Conservation (phyloP, 148 eudicot species). For the Nepenthes gracilis region DNA sequence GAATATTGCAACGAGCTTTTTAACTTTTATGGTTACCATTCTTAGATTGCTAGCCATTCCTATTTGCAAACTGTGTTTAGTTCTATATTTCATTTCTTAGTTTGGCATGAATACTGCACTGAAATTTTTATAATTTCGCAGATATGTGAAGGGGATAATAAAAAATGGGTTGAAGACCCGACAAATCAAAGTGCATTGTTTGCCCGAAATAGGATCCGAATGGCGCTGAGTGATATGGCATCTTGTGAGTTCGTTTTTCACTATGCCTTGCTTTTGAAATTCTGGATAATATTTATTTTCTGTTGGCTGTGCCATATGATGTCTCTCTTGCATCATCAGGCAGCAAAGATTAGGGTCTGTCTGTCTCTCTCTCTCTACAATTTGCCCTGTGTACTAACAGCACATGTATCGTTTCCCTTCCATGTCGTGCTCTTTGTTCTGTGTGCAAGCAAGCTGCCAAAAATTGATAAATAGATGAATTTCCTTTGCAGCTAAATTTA, state of each 20-base stretch:
- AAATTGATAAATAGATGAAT: background rate
- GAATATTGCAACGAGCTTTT: no score
- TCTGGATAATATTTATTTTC: background rate
- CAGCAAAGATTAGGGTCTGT: background rate
- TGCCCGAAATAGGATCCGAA: conserved; percentile 82
- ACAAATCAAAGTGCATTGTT: conserved; percentile 56
- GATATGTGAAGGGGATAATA: conserved; percentile 62
- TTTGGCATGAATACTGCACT: conserved; percentile 2
- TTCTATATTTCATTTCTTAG: background rate
- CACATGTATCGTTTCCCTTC: background rate
- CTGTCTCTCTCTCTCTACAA: background rate
- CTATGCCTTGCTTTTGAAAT: background rate
- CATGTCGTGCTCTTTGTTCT: background rate
- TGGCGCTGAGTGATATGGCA: conserved; percentile 30
- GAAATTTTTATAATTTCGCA: conserved; percentile 15
- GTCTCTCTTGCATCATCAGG: background rate
- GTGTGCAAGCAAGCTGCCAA: background rate
- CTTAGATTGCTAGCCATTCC: no score
- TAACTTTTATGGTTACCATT: no score
- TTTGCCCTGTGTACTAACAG: no score
- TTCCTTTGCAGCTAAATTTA: conserved; percentile 50
- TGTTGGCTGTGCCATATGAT: background rate
- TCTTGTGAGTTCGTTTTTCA: conserved; percentile 26
- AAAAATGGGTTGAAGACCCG: conserved; percentile 97
- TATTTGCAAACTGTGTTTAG: background rate